Base-by-base conservation (phyloP, 371 early-diverging fungal species). In the Lichtheimia ramosa region DNA sequence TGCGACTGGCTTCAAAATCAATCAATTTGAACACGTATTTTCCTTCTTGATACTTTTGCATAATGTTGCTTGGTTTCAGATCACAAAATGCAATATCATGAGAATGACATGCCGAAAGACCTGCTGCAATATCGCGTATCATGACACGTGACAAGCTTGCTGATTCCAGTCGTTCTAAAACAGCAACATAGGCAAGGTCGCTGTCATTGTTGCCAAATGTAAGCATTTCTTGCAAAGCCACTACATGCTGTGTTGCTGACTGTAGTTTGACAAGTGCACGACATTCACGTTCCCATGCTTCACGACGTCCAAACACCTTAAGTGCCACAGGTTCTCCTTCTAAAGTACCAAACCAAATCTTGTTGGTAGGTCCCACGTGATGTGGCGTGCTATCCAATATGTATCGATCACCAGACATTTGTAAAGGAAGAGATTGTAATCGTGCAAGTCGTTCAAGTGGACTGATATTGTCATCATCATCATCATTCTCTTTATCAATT, bases 211-310 rank as follows among this genome's bases (percentile, higher is more conserved):
- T 54, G 24, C 43, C 34, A 27, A 78, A 73, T 0, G 78, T 78
- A 43, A 78, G 43, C 5, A 78, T 74, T 56, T 78, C 78, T 1
- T 74, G 46, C 5, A 78, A 65, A n/a, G 68, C 69, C 3, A 74
- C 78, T 2, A 74, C 64, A 42, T 58, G 63, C 1, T 54, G n/a
- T 12, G 46, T 18, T 21, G 54, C 54, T 18, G 74, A 74, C 43
- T 69, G 65, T 5, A 78, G 56, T 48, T 71, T 78, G 24, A 71
- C 65, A 48, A 78, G 54, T 0, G 69, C 66, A 8, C 71, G 64
- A 41, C 78, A 78, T 61, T 79, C 79, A 39, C 79, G 63, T 21
- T 79, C 79, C 79, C 79, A 79, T 23, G 79, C 75, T 60, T 79
- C 79, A 12, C 79, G 62, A 34, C 79, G 57, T 12, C 72, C 76